Evolutionary conservation across 2,329 filamentous ascomycete genomes (phyloP).

Genomic region (Penicillium oxalicum): DNA sequence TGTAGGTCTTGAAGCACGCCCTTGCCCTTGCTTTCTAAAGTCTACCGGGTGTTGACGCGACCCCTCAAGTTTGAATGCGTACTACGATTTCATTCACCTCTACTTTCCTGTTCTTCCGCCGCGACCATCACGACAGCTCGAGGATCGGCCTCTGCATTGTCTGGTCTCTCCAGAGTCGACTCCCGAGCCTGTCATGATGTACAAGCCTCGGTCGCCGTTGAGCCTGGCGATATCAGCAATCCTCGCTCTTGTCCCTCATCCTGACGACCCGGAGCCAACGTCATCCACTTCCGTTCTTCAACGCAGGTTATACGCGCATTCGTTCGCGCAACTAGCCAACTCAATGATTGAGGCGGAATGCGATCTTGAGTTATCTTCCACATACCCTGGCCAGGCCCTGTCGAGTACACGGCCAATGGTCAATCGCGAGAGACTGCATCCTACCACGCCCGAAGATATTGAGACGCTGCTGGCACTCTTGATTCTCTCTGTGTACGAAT

Average conservation of each 20-base stretch:
- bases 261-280: slow-evolving; percentile 33
- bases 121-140: slow-evolving; percentile 22
- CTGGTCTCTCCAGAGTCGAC: slow-evolving; percentile 26
- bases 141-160: slow-evolving; percentile 32
- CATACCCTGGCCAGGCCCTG: slow-evolving; percentile 38
- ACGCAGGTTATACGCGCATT: slow-evolving; percentile 37
- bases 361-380: slow-evolving; percentile 37
- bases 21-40: background rate
- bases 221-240: slow-evolving; percentile 41
- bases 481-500: slow-evolving; percentile 43
- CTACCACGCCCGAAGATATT: slow-evolving; percentile 36
- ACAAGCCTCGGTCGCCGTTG: slow-evolving; percentile 38
- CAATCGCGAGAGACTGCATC: slow-evolving; percentile 34
- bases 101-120: slow-evolving; percentile 43
- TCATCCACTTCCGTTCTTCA: slow-evolving; percentile 30
- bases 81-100: slow-evolving; percentile 43
- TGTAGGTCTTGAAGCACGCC: slow-evolving; percentile 25
- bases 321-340: slow-evolving; percentile 36
- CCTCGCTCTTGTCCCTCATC: slow-evolving; percentile 39
- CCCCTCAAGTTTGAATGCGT: slow-evolving; percentile 37
- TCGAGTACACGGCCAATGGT: slow-evolving; percentile 27
- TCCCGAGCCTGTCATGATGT: slow-evolving; percentile 28
- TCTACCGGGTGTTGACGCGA: slow-evolving; percentile 6
- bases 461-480: slow-evolving; percentile 39
- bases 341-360: slow-evolving; percentile 39